These are phyloP conservation scores for Trichaptum fuscoviolaceum DNA, from an alignment of 768 basidiomycete genomes.

Conservation along the genomic window DNA sequence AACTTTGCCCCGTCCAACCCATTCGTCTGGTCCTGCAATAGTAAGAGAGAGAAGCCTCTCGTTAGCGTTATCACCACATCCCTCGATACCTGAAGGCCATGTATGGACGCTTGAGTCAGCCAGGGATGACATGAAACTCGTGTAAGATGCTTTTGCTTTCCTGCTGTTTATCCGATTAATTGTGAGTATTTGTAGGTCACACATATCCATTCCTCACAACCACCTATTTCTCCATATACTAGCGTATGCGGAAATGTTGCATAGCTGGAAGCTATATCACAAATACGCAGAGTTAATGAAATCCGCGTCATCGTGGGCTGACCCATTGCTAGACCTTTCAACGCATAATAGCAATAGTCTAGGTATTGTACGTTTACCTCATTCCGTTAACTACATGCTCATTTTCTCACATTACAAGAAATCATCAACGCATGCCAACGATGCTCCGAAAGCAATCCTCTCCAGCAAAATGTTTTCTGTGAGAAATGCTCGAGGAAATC, in stretches of 20 bases:
- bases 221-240: conserved; percentile 52
- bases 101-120: conserved; percentile 2
- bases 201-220: background rate
- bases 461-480: conserved; percentile 35
- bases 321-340: conserved; percentile 20
- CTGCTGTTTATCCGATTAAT: background rate
- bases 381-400: conserved; percentile 7
- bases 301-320: conserved; percentile 36
- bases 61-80: conserved; percentile 3
- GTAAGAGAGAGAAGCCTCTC: conserved; percentile 5
- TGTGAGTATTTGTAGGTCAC: background rate
- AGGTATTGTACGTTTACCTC: conserved; percentile 20
- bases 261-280: conserved; percentile 64
- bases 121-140: background rate
- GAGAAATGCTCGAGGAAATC: conserved; percentile 37
- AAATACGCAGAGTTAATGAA: conserved; percentile 75
- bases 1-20: background rate
- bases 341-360: conserved; percentile 25
- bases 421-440: conserved; percentile 41
- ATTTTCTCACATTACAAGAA: conserved; percentile 28
- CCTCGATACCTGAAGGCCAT: conserved; percentile 1
- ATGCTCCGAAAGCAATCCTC: conserved; percentile 31
- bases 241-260: conserved; percentile 70
- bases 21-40: background rate
- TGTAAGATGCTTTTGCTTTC: background rate